Evolutionary conservation across 192 early-diverging fungal genomes (phyloP), one percentile per base, ranked within the genome.

Genomic region (Coemansia sp.): DNA sequence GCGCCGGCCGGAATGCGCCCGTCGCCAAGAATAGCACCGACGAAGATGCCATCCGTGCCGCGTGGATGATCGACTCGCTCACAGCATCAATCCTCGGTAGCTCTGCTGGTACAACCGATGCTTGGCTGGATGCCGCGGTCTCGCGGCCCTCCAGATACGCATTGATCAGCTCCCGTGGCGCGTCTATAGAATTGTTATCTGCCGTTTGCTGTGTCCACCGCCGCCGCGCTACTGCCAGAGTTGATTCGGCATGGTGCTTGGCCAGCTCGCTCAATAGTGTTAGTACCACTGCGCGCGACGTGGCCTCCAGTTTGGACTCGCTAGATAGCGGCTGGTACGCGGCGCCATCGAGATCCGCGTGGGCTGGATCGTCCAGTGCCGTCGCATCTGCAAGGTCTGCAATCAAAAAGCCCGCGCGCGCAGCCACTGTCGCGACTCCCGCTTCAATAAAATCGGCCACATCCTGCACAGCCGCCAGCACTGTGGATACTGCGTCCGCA

Each of bases 281-380:
- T 8, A 69, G 20, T 2, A 53, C 72, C 21, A 69, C 53, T 8
- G 57, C 31, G 15, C 35, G 38, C 0, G 62, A 42, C 4, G 61
- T 66, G 9, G 54, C 40, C 7, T 58, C 61, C 1, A 61, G 54
- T 60, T 75, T 75, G 6, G 32, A 49, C 8, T 58, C 51, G 39
- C 39, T 64, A 3, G 54, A 50, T 11, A 75, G 46, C 25, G 72
- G 40, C 49, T 61, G 53, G 25, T 54, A 64, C 10, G 63, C 58
- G 6, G 53, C 50, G 4, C 49, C 20, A 10, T 23, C 25, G 1
- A 50, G 12, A 23, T 43, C 41, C 47, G 29, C 43, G n/a, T 29
- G 12, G 39, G 12, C 17, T 8, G 45, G n/a, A 3, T 22, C 27
- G 9, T 26, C 45, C 27, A 47, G 45, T 12, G 15, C 41, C 5